Evolutionary conservation across 2,329 filamentous ascomycete genomes (phyloP).

Genomic region (Beauveria scarabaeidicola): DNA sequence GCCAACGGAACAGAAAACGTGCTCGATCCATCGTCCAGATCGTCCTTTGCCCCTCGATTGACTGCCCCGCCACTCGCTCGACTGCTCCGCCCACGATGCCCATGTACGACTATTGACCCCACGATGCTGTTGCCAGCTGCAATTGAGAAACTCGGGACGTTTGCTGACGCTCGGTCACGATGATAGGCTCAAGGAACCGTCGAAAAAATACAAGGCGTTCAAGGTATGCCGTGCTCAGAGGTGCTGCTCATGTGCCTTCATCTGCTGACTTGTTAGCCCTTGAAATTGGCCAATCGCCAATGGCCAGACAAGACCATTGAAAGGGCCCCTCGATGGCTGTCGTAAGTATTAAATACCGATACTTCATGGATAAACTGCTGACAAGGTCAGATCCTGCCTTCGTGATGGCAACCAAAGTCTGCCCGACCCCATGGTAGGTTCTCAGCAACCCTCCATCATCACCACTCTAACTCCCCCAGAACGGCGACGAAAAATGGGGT

Average conservation of each 20-base stretch:
- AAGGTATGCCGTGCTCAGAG: neutral
- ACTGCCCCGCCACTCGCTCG: neutral
- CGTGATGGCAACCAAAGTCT: constrained; percentile 92
- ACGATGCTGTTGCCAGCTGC: neutral
- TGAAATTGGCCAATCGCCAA: constrained; percentile 60
- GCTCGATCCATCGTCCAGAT: neutral
- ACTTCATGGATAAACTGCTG: neutral
- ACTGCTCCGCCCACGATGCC: constrained; percentile 4
- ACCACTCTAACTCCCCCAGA: constrained; percentile 39
- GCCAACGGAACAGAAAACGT: neutral
- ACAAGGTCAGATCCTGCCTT: constrained; percentile 39
- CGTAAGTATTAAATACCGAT: constrained; percentile 31
- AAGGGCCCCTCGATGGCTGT: constrained; percentile 84
- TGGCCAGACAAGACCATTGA: constrained; percentile 78
- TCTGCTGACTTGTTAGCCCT: constrained; percentile 23
- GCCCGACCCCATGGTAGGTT: constrained; percentile 78
- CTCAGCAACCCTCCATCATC: neutral
- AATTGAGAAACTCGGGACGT: neutral
- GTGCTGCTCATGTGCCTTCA: no score
- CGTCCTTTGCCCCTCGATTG: neutral
- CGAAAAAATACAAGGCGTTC: constrained; percentile 67
- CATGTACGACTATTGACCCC: neutral
- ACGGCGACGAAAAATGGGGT: constrained; percentile 86
- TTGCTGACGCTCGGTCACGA: neutral
- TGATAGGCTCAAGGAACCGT: constrained; percentile 61